Evolutionary conservation across 2,329 filamentous ascomycete genomes (phyloP), one percentile per base, ranked within the genome.

Genomic region (Trichophyton verrucosum): DNA sequence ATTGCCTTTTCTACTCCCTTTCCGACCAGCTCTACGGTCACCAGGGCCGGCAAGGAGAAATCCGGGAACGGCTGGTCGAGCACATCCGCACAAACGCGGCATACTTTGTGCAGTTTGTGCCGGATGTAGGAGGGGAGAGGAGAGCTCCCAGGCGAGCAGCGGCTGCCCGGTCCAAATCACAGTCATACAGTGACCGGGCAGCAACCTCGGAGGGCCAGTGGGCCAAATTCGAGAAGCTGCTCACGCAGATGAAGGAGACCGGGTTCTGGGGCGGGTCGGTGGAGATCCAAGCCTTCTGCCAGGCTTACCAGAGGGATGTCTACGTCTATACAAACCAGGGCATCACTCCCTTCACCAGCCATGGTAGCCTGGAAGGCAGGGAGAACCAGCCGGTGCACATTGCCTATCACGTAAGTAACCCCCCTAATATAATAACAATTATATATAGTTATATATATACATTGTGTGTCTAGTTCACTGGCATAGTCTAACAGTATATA

Each of bases 1-100:
- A 87, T 74, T 87, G 85, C 72, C 79, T 87, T 42, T 87, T 87
- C 75, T 83, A 84, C 71, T 84, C 84, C 63, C 76, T 87, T 44
- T 84, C 82, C 64, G 83, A 87, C 69, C 84, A 88, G 75, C 72
- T 87, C 59, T 86, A 83, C 69, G 85, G 83, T 64, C 73, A 81
- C 68, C 81, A 84, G 67, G 74, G 78, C 62, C 76, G 80, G 64
- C 81, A 84, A 68, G 70, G 74, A 60, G 76, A 81, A 66, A 83
- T 88, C 66, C 84, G 86, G 58, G 74, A 76, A 57, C 74, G 72
- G 53, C 78, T 86, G 58, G 82, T 86, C 65, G 72, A 80, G 62
- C 82, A 87, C 70, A 86, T 88, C 77, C 79, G 80, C 63, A 75
- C 76, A 30, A 77, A 86, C 68, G 75, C 79, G 61, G 77, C 79